Conservation (phyloP, 352 stramenopile species). For the Globisporangium paddicum region DNA sequence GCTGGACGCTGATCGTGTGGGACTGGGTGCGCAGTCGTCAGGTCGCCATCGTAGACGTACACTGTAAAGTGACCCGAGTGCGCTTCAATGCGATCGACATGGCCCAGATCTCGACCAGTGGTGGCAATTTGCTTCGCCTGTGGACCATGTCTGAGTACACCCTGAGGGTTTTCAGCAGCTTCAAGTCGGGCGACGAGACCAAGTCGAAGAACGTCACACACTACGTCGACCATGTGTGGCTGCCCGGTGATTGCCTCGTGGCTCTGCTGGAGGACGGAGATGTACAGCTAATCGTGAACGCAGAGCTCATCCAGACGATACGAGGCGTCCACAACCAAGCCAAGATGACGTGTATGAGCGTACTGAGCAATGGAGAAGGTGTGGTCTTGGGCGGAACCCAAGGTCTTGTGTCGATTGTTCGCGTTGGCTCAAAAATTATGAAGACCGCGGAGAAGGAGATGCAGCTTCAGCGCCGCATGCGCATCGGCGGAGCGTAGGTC, state of each 20-base stretch:
- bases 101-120: slow-evolving; percentile 70
- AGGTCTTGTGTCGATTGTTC: slow-evolving; percentile 55
- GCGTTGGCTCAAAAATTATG: slow-evolving; percentile 49
- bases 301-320: slow-evolving; percentile 65
- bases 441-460: slow-evolving; percentile 59
- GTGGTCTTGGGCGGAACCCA: slow-evolving; percentile 56
- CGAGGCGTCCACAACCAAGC: slow-evolving; percentile 48
- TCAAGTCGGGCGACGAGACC: slow-evolving; percentile 71
- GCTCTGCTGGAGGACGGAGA: slow-evolving; percentile 66
- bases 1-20: slow-evolving; percentile 66
- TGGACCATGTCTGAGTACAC: slow-evolving; percentile 76
- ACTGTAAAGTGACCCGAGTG: slow-evolving; percentile 64
- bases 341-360: slow-evolving; percentile 31
- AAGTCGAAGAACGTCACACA: slow-evolving; percentile 36
- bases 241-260: slow-evolving; percentile 60
- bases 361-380: slow-evolving; percentile 41
- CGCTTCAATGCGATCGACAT: slow-evolving; percentile 78
- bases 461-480: slow-evolving; percentile 60
- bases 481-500: slow-evolving; percentile 37
- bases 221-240: slow-evolving; percentile 72
- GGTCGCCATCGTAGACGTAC: slow-evolving; percentile 56
- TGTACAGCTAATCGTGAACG: slow-evolving; percentile 73
- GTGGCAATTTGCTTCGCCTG: slow-evolving; percentile 59
- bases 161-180: slow-evolving; percentile 62
- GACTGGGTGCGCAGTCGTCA: slow-evolving; percentile 70